These are phyloP conservation scores for Metschnikowia reukaufii DNA, from an alignment of 805 yeast species.

Conservation along the genomic window DNA sequence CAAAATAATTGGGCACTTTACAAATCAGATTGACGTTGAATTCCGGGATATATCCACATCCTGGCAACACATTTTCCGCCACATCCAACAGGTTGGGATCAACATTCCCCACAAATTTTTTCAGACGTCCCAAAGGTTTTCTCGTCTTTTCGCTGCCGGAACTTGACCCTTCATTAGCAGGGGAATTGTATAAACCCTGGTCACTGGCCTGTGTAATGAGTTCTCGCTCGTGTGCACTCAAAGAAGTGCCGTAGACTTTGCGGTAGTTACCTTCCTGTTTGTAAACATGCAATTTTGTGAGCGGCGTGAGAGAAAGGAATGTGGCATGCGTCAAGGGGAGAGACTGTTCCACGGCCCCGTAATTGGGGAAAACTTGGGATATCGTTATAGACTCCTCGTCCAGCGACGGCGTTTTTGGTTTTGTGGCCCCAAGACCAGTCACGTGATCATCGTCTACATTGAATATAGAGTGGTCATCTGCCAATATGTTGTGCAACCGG, in stretches of 20 bases:
- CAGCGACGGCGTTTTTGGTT: constrained; percentile 15
- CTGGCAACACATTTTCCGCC: constrained; percentile 41
- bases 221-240: constrained; percentile 38
- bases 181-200: constrained; percentile 15
- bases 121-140: constrained; percentile 28
- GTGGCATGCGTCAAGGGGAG: constrained; percentile 34
- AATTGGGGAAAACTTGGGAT: constrained; percentile 42
- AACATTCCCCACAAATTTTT: constrained; percentile 31
- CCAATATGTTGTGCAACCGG: constrained; percentile 21
- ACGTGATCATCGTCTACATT: constrained; percentile 9
- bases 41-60: constrained; percentile 45
- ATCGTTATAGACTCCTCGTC: constrained; percentile 35
- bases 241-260: constrained; percentile 24
- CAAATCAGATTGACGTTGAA: constrained; percentile 41
- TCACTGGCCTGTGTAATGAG: constrained; percentile 32
- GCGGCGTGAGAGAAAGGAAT: constrained; percentile 34
- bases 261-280: constrained; percentile 26
- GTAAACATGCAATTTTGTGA: constrained; percentile 38
- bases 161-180: constrained; percentile 3
- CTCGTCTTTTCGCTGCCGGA: constrained; percentile 9
- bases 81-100: constrained; percentile 44
- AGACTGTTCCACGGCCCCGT: constrained; percentile 31
- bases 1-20: constrained; percentile 44
- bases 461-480: constrained; percentile 20
- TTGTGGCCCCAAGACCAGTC: constrained; percentile 12